Base-by-base conservation (phyloP, 768 basidiomycete genomes). In the Amylocystis lapponica region DNA sequence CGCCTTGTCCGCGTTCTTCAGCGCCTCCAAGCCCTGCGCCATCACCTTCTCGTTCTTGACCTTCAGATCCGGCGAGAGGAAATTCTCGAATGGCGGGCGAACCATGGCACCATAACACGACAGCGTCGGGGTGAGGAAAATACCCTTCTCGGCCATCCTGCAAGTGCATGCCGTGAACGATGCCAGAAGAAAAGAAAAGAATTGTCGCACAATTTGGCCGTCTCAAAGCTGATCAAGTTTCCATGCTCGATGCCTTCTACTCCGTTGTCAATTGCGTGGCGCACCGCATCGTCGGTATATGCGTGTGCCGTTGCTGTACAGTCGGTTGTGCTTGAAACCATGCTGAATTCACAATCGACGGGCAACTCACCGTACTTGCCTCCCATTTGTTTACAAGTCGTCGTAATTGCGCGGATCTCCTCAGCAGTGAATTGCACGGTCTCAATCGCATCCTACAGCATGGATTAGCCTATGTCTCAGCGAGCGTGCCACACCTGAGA, bases 231-330 rank as follows among this genome's bases (percentile, higher is more conserved):
- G 12, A 72, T 59, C 9, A 72, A 54, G 49, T 74, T 72, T 4
- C 72, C 72, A 41, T 74, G 72, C 44, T 74, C 72, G 36, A 74
- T 72, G 3, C 69, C 70, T 10, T 43, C 48, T 5, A 71, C 65
- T 9, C 72, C 70, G 37, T 69, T 70, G n/a, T 67, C 61, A 27
- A 74, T 62, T 0, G 71, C 69, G 37, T 72, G 71, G 1, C 60
- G 53, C 45, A 74, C 68, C 1, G 69, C 63, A 17, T 65, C 68
- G n/a, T 58, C 53, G 1, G 70, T 72, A 48, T 69, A 66, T 13
- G 59, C 59, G 38, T 61, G 59, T 2, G 58, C 60, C 8, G 60
- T 63, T 1, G 52, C 60, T 64, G 27, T 13, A 43, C 14, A 21
- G 26, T 9, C 19, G 14, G 25, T 8, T 11, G 20, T n/a, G n/a